Percentiles rank a stretch among this genome's conserved stretches.
phyloP scores from a whole-genome alignment of 768 basidiomycete species.

The Agrocybe chaxingu region DNA sequence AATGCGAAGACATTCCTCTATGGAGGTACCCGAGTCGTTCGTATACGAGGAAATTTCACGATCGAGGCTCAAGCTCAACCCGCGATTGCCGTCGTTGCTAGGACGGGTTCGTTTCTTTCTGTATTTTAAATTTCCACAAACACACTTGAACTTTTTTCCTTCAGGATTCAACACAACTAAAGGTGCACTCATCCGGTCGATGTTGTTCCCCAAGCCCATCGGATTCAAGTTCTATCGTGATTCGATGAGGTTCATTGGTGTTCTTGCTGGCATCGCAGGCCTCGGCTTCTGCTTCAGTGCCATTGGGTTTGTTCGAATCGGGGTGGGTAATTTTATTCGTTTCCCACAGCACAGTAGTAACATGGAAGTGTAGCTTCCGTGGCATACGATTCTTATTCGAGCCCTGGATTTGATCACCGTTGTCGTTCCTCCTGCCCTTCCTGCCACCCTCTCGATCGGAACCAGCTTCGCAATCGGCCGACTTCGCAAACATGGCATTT shows the following conservation, averaged over 20 bases:
- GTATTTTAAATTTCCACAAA: not conserved
- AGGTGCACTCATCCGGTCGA: constrained; percentile 91
- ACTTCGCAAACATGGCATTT: constrained; percentile 83
- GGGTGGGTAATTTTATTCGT: constrained; percentile 46
- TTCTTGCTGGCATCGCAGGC: constrained; percentile 87
- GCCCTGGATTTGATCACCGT: constrained; percentile 95
- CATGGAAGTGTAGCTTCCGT: constrained; percentile 56
- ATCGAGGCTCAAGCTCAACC: constrained; percentile 52
- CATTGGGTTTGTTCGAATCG: constrained; percentile 86
- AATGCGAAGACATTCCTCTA: constrained; percentile 84
- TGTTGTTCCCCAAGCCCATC: constrained; percentile 98
- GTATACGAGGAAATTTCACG: constrained; percentile 65
- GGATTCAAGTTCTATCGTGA: constrained; percentile 99
- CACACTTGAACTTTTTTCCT: not conserved
- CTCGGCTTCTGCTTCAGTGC: constrained; percentile 91
- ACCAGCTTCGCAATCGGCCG: constrained; percentile 92
- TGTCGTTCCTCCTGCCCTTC: constrained; percentile 95
- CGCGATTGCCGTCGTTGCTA: constrained; percentile 78
- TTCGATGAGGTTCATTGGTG: constrained; percentile 85
- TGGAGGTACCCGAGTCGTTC: constrained; percentile 86
- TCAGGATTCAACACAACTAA: constrained; percentile 95
- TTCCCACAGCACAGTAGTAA: not conserved
- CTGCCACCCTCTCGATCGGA: constrained; percentile 95
- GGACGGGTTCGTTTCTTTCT: constrained; percentile 60
- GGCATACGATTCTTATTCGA: constrained; percentile 88